Evolutionary conservation across 805 yeast species (phyloP).

Genomic region (Suhomyces prunicola): DNA sequence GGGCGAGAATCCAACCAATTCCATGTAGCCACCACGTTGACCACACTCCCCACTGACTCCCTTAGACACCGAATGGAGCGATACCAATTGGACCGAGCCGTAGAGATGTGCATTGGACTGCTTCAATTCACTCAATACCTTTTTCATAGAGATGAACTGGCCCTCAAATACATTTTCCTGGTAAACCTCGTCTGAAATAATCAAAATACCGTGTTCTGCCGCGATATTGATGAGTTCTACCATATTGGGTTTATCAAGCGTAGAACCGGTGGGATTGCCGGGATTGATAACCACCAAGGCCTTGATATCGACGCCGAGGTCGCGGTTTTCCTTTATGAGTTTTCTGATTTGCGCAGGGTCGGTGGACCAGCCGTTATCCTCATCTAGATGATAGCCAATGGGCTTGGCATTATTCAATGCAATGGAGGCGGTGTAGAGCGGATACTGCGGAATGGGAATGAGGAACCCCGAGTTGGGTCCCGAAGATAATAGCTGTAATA

Average conservation of each 20-base stretch:
- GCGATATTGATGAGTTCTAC: conserved; percentile 72
- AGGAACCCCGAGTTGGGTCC: conserved; percentile 72
- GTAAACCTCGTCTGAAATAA: conserved; percentile 97
- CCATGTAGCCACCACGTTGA: conserved; percentile 99
- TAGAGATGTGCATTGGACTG: conserved; percentile 51
- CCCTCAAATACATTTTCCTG: conserved; percentile 88
- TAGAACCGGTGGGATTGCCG: conserved; percentile 97
- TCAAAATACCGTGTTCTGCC: conserved; percentile 77
- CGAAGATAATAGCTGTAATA: conserved; percentile 66
- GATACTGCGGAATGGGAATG: conserved; percentile 98
- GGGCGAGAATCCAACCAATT: conserved; percentile 72
- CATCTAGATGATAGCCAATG: conserved; percentile 83
- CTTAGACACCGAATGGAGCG: conserved; percentile 95
- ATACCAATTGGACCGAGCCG: conserved; percentile 79
- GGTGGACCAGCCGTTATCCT: conserved; percentile 79
- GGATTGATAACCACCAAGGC: conserved; percentile 94
- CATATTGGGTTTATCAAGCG: conserved; percentile 63
- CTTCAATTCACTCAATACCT: conserved; percentile 67
- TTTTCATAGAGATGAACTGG: conserved; percentile 79
- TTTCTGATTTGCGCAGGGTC: conserved; percentile 61
- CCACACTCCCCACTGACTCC: conserved; percentile 99
- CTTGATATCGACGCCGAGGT: conserved; percentile 60
- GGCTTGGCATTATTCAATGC: conserved; percentile 80
- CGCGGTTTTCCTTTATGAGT: conserved; percentile 46
- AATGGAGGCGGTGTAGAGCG: conserved; percentile 92